Evolutionary conservation across 371 early-diverging fungal species (phyloP), one percentile per base, ranked within the genome.

Genomic region (Dipsacomyces acuminosporus): DNA sequence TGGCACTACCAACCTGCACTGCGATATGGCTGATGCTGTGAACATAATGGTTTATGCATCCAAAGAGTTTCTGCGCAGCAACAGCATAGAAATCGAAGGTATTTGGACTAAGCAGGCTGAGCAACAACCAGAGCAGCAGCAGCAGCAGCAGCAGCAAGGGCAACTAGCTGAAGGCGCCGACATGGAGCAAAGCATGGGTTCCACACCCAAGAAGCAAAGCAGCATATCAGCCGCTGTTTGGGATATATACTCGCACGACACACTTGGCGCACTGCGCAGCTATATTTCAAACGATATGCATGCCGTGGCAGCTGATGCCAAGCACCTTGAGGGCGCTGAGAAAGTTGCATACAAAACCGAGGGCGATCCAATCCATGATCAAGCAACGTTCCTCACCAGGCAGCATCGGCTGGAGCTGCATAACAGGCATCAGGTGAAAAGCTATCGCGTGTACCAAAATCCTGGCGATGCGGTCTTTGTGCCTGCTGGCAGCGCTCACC

Each of bases 401-500:
- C 46, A 34, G 0, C 52, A 79, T 11, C 77, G 77, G 14, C 38
- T 48, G 8, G 48, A 53, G 17, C 63, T 90, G 11, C 61, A 46
- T 34, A 22, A 52, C 19, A 43, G 58, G 24, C 52, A 74, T 13
- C 34, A 1, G 71, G 76, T 5, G 41, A 20, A 42, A 22, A 44
- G 59, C 51, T 83, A 76, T 71, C 74, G 79, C 8, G 58, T 90
- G 1, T 67, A 76, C 45, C 85, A 87, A 56, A 76, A 76, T 33
- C 65, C 77, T 0, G 87, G 87, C 11, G 87, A 88, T 54, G 82
- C 85, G 0, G 81, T 90, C 8, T 83, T 82, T 74, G 78, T 90
- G 1, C 90, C 88, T 0, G 88, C 87, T 0, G 90, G 90, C 2
- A 82, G 82, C 34, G 80, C 85, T 0, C 84, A 86, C 49, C 90